Base-by-base conservation (phyloP, 1,284 basidiomycete species). In the Ustilago loliicola region DNA sequence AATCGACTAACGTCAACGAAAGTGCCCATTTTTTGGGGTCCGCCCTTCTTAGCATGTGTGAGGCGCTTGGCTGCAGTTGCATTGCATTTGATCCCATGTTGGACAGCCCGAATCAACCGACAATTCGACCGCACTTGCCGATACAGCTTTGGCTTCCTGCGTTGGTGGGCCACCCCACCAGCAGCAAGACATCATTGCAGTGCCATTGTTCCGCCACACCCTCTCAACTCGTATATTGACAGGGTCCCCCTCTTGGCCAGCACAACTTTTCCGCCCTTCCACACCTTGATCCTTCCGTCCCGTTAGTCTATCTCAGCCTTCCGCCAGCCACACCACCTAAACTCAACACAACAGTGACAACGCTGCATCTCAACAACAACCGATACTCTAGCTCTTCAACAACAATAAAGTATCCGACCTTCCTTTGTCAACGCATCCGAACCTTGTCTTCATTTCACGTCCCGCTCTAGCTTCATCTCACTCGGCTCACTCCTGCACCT, bases 401-500 rank as follows among this genome's bases (percentile, higher is more conserved):
- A 23, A 59, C 58, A n/a, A 34, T 30, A 51, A 29, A 23, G 47
- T 50, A 60, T 38, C 58, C 58, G 42, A 42, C 38, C n/a, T 23
- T 58, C 56, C n/a, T 15, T 23, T 29, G 34, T 21, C 42, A 21
- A 45, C 42, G n/a, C 42, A 6, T 45, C 42, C 34, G 34, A 57
- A 52, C 51, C 58, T 40, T 23, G 29, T 40, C 52, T 62, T 68
- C 66, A 57, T 62, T 68, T 68, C 65, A 36, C 53, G 11, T 54
- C 19, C 32, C 32, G 60, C 40, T 15, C 25, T 50, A 29, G 19
- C 54, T 51, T 64, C 61, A 54, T 55, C 54, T 64, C 51, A 29
- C 25, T 36, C 29, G 25, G 27, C 38, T 32, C 60, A 29, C 25
- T 40, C 17, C 58, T 63, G 53, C 61, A 63, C 13, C 27, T 36